These are phyloP conservation scores for Parsonsia alboflavescens DNA, from an alignment of 257 asterid genomes.

Conservation along the genomic window DNA sequence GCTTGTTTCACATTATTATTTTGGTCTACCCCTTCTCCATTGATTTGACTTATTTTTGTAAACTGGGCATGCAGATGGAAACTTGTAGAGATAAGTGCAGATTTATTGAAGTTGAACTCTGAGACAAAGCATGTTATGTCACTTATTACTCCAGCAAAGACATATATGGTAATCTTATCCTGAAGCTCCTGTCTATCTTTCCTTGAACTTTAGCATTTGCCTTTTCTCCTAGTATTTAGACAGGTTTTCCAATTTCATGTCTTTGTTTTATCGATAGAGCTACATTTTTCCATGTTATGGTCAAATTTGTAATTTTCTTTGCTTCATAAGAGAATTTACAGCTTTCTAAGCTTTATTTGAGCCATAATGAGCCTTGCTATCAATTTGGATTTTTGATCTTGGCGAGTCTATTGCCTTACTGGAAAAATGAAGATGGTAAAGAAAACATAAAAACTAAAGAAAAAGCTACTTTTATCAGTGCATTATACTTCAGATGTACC, in stretches of 20 bases:
- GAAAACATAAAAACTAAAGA: background rate
- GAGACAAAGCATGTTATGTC: slow-evolving; percentile 81
- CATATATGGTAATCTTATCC: slow-evolving; percentile 72
- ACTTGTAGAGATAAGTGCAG: slow-evolving; percentile 89
- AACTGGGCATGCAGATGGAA: slow-evolving; percentile 71
- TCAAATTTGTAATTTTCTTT: background rate
- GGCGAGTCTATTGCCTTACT: background rate
- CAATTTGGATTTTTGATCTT: slow-evolving; percentile 5
- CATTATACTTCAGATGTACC: background rate
- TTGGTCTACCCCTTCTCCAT: background rate
- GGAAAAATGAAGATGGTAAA: background rate
- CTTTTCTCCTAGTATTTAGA: background rate
- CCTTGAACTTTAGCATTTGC: background rate
- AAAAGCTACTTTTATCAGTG: background rate
- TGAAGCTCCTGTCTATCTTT: slow-evolving; percentile 8
- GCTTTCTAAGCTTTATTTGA: background rate
- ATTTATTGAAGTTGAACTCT: slow-evolving; percentile 52
- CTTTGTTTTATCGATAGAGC: background rate
- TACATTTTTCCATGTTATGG: background rate
- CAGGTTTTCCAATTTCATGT: background rate
- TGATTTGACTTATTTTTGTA: slow-evolving; percentile 1
- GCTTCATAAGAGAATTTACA: background rate
- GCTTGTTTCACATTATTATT: background rate
- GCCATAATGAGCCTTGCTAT: background rate
- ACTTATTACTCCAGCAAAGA: slow-evolving; percentile 82